phyloP scores from a whole-genome alignment of 2,329 filamentous ascomycete genomes.

The Phaeoacremonium minimum region DNA sequence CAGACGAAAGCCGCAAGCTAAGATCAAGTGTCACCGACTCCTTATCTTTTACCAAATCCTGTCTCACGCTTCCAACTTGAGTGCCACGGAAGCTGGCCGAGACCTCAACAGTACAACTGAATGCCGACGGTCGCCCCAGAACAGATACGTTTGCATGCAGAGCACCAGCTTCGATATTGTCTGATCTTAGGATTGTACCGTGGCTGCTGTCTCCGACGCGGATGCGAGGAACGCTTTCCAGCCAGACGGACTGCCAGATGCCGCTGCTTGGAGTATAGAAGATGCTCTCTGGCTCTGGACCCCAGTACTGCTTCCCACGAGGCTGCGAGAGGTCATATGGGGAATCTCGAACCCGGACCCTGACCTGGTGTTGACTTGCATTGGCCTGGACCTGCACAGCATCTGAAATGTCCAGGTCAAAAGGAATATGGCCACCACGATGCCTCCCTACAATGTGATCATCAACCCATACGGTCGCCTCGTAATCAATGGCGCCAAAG shows the following conservation, averaged over 20 bases:
- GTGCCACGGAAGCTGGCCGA: slow-evolving; percentile 47
- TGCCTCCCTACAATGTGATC: slow-evolving; percentile 50
- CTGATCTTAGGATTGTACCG: slow-evolving; percentile 53
- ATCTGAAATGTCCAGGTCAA: slow-evolving; percentile 54
- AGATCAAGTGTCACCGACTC: slow-evolving; percentile 42
- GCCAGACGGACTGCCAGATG: slow-evolving; percentile 55
- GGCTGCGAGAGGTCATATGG: slow-evolving; percentile 61
- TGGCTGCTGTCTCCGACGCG: slow-evolving; percentile 50
- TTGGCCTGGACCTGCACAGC: slow-evolving; percentile 22
- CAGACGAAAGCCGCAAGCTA: slow-evolving; percentile 42
- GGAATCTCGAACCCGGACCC: slow-evolving; percentile 58
- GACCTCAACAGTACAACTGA: slow-evolving; percentile 45
- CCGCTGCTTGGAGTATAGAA: slow-evolving; percentile 55
- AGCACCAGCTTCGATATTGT: slow-evolving; percentile 46
- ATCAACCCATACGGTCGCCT: slow-evolving; percentile 52
- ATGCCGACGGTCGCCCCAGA: slow-evolving; percentile 40
- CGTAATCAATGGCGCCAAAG: slow-evolving; percentile 60
- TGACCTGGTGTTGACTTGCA: slow-evolving; percentile 33
- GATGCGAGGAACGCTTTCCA: slow-evolving; percentile 48
- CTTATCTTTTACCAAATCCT: slow-evolving; percentile 42
- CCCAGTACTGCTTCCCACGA: slow-evolving; percentile 65
- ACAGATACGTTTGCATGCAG: slow-evolving; percentile 47
- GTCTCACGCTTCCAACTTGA: slow-evolving; percentile 36
- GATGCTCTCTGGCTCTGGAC: slow-evolving; percentile 54
- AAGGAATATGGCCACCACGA: slow-evolving; percentile 55